Evolutionary conservation across 192 early-diverging fungal species (phyloP), one percentile per base, ranked within the genome.

Genomic region (Chytriomyces hyalinus): DNA sequence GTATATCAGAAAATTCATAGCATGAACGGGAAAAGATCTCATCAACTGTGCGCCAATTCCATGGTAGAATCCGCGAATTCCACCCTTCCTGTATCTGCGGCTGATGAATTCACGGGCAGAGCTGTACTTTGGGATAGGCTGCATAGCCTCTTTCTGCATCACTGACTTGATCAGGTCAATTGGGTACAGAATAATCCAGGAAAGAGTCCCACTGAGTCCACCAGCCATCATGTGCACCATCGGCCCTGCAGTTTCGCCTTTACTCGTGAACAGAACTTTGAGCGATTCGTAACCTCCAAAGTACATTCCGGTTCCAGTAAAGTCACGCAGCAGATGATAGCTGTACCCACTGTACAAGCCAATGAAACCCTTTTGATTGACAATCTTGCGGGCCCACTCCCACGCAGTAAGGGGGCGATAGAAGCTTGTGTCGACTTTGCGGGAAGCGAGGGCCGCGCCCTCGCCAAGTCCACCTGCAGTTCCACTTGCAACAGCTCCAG

Each of bases 141-240:
- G 74, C 59, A 89, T 61, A 0, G 84, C 87, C 78, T 89, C 84
- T 22, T 78, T 76, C 64, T 89, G 87, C 28, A 89, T 75, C 17
- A 86, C 80, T 49, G 85, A 86, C 73, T 89, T 89, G 59, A 82
- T 80, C 62, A 89, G 49, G 65, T 89, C 87, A 36, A 89, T 89
- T 20, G 87, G 87, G 70, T 80, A 89, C 47, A 89, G 57, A 7
- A 89, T 73, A 45, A 87, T 63, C 87, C 87, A 89, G 2, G 77
- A 78, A 4, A 82, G 45, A 6, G 83, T 81, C 7, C 87, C 87
- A 11, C 83, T 83, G 4, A 89, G 13, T 9, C 87, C 87, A 26
- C 87, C 87, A n/a, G 79, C 80, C 53, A 84, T 26, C 83, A 87
- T 84, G 65, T 86, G 80, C 28, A 79, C 70, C 24, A 86, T 44